Evolutionary conservation across 2,329 filamentous ascomycete species (phyloP).

Genomic region (Tolypocladium album): DNA sequence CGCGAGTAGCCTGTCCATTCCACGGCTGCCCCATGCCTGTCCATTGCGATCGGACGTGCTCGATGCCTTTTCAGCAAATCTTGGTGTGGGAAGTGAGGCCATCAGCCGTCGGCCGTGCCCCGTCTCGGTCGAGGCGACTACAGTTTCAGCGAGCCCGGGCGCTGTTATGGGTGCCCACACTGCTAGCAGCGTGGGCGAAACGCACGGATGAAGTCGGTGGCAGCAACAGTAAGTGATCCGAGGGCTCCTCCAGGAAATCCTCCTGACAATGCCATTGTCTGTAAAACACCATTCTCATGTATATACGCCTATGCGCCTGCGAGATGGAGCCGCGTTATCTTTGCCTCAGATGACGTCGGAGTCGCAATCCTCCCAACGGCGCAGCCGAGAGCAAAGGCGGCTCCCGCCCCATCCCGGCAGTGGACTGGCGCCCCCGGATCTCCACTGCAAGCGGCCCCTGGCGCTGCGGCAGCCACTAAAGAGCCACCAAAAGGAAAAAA

Average conservation of each 20-base stretch:
- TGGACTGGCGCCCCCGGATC: neutral
- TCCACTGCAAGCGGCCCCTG: neutral
- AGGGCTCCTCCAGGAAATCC: neutral
- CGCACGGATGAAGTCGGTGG: neutral
- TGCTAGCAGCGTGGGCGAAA: neutral
- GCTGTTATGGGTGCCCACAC: neutral
- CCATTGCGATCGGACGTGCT: no score
- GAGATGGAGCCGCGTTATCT: neutral
- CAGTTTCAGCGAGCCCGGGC: neutral
- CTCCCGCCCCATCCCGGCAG: neutral
- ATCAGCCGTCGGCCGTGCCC: neutral
- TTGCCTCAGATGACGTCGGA: neutral
- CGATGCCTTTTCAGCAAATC: no score
- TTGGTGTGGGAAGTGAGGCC: neutral
- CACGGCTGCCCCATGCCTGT: no score
- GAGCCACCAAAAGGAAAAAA: neutral
- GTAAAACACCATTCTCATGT: neutral
- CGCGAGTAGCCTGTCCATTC: no score
- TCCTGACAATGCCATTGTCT: neutral
- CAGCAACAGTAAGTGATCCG: neutral
- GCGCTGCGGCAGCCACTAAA: neutral
- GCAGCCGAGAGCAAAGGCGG: neutral
- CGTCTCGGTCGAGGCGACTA: neutral
- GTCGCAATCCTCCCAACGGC: neutral
- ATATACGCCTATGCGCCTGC: slow-evolving; percentile 36